Evolutionary conservation across 176 grass and related monocot species (phyloP).

Genomic region (Pontederia crassipes): DNA sequence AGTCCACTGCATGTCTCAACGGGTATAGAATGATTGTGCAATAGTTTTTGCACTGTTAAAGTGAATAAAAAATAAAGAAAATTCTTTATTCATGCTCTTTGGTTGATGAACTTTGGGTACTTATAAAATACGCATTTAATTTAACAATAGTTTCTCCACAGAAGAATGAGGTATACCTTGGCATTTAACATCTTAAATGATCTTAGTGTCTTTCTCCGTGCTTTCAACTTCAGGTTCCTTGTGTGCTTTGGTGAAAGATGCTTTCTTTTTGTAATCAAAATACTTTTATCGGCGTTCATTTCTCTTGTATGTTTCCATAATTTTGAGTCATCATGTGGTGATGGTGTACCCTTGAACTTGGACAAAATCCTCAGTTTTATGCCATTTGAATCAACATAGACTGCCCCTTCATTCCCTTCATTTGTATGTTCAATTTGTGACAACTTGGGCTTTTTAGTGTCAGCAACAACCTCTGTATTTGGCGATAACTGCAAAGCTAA

Average conservation of each 20-base stretch:
- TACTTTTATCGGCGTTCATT: slow-evolving; percentile 27
- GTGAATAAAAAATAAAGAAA: no score
- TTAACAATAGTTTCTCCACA: not conserved
- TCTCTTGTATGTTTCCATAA: slow-evolving; percentile 32
- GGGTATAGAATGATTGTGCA: no score
- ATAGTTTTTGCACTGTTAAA: no score
- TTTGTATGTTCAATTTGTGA: slow-evolving; percentile 28
- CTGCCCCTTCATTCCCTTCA: slow-evolving; percentile 44
- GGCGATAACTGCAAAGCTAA: slow-evolving; percentile 9
- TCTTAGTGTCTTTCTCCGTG: slow-evolving; percentile 34
- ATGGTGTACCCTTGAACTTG: slow-evolving; percentile 27
- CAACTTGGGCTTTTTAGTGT: slow-evolving; percentile 30
- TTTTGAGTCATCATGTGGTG: slow-evolving; percentile 21
- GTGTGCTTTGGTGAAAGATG: slow-evolving; percentile 23
- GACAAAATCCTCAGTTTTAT: slow-evolving; percentile 83
- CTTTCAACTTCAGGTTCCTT: slow-evolving; percentile 52
- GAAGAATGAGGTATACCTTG: slow-evolving; percentile 34
- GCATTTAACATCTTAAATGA: slow-evolving; percentile 36
- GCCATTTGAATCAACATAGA: slow-evolving; percentile 90
- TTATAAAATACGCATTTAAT: not conserved
- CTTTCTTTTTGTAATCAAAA: slow-evolving; percentile 22
- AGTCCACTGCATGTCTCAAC: no score
- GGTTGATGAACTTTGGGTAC: not conserved
- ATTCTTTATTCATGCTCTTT: not conserved
- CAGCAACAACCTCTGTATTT: slow-evolving; percentile 20